Percentiles rank a stretch among this genome's conserved stretches.
Evolutionary conservation across 164 flowering plant genomes (phyloP).

Genomic region (Taxillus chinensis): DNA sequence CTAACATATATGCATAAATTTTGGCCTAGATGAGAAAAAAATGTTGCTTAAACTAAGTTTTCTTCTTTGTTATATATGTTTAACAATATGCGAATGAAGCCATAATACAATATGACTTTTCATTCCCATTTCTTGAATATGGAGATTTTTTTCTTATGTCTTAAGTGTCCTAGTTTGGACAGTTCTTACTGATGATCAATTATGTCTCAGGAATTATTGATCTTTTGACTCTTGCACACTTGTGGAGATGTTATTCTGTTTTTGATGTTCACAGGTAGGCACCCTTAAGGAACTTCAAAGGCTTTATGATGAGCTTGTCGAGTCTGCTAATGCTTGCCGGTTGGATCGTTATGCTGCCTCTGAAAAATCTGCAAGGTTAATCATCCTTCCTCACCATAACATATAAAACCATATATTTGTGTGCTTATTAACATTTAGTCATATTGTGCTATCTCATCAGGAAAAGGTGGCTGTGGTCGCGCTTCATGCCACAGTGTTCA

Average conservation of each 20-base stretch:
- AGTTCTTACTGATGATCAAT: no score
- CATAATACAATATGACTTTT: no score
- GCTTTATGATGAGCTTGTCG: conserved; percentile 83
- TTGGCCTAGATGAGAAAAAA: no score
- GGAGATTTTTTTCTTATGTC: no score
- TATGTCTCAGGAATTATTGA: no score
- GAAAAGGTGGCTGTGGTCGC: conserved; percentile 96
- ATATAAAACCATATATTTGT: background rate
- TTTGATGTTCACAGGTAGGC: conserved; percentile 40
- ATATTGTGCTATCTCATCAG: conserved; percentile 25
- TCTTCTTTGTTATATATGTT: no score
- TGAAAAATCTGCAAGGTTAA: conserved; percentile 60
- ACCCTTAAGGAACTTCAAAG: conserved; percentile 82
- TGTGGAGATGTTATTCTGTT: conserved; percentile 7
- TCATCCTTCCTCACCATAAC: background rate
- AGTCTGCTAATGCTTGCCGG: conserved; percentile 58
- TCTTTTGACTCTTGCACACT: no score
- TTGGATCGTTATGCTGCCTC: conserved; percentile 68
- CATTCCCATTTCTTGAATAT: no score
- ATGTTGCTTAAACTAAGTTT: no score
- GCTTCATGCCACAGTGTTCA: conserved; percentile 62
- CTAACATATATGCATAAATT: no score
- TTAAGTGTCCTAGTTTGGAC: no score
- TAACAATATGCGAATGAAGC: no score
- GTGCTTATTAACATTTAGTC: background rate